These are phyloP conservation scores for Cercospora sesami DNA, from an alignment of 2,329 filamentous ascomycete species.

Conservation along the genomic window DNA sequence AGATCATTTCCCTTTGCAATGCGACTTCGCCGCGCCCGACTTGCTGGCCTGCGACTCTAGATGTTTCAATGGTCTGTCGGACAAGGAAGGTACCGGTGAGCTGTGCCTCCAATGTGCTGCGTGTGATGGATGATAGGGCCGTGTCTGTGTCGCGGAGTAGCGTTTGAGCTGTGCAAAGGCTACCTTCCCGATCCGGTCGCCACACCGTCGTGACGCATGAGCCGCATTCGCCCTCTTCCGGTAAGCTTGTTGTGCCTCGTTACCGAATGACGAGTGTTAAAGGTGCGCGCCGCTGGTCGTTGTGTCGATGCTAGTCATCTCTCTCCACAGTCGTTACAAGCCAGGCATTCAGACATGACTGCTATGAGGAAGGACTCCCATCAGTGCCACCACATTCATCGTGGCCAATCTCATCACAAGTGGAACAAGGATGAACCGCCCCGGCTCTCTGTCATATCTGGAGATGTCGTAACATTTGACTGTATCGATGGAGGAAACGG, in stretches of 20 bases:
- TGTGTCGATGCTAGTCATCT: background rate
- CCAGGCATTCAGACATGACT: slow-evolving; percentile 1
- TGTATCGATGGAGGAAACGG: slow-evolving; percentile 27
- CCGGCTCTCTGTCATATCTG: slow-evolving; percentile 20
- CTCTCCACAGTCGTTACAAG: background rate
- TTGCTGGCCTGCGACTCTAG: background rate
- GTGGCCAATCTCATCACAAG: slow-evolving; percentile 23
- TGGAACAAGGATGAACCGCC: slow-evolving; percentile 25
- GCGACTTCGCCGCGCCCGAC: slow-evolving; percentile 7
- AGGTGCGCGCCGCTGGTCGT: background rate
- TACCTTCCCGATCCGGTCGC: slow-evolving; percentile 15
- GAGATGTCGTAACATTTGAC: slow-evolving; percentile 27
- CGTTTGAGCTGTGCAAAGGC: background rate
- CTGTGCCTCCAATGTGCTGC: background rate
- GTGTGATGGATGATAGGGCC: slow-evolving; percentile 10
- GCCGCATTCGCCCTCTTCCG: slow-evolving; percentile 15
- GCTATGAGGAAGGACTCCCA: slow-evolving; percentile 16
- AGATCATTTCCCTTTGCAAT: slow-evolving; percentile 1
- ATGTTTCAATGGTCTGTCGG: background rate
- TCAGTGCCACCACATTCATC: slow-evolving; percentile 25
- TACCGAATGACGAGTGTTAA: slow-evolving; percentile 2
- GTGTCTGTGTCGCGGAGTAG: slow-evolving; percentile 13
- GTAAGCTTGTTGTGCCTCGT: slow-evolving; percentile 12
- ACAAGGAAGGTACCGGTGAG: slow-evolving; percentile 8
- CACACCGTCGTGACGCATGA: slow-evolving; percentile 7